Percentiles rank a stretch among this genome's conserved stretches.
Conservation (phyloP, 2,329 filamentous ascomycete species). For the Ophiocordyceps camponoti-saundersi region DNA sequence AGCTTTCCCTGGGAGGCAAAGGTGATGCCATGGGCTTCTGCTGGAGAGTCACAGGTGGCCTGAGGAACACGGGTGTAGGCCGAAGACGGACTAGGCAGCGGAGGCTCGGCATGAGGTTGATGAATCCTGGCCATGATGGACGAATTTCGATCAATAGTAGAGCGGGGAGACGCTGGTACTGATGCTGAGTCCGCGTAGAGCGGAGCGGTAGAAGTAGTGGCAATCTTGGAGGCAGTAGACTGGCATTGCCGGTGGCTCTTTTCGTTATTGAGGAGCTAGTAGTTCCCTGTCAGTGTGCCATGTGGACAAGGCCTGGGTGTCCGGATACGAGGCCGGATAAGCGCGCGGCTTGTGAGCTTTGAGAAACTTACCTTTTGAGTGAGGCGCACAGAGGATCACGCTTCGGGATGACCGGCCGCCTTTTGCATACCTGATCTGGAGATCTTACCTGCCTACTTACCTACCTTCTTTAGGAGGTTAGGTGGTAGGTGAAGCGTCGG, state of each 20-base stretch:
- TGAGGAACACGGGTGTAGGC: slow-evolving; percentile 30
- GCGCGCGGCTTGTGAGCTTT: too few species aligned
- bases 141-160: slow-evolving; percentile 37
- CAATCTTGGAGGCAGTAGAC: slow-evolving; percentile 70
- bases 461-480: too few species aligned
- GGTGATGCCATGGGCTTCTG: slow-evolving; percentile 52
- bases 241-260: slow-evolving; percentile 45
- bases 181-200: slow-evolving; percentile 71
- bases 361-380: too few species aligned
- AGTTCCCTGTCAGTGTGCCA: background rate
- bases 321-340: too few species aligned
- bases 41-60: slow-evolving; percentile 29
- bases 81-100: slow-evolving; percentile 8
- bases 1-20: slow-evolving; percentile 80
- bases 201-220: slow-evolving; percentile 86
- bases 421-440: too few species aligned
- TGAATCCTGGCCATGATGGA: background rate
- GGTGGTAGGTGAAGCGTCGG: too few species aligned
- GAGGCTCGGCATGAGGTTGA: background rate
- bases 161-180: slow-evolving; percentile 62
- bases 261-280: too few species aligned
- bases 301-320: too few species aligned
- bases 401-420: too few species aligned
- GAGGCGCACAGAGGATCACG: too few species aligned
- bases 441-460: too few species aligned